Conservation (phyloP, 176 grass and related monocot species). For the Avena eriantha region DNA sequence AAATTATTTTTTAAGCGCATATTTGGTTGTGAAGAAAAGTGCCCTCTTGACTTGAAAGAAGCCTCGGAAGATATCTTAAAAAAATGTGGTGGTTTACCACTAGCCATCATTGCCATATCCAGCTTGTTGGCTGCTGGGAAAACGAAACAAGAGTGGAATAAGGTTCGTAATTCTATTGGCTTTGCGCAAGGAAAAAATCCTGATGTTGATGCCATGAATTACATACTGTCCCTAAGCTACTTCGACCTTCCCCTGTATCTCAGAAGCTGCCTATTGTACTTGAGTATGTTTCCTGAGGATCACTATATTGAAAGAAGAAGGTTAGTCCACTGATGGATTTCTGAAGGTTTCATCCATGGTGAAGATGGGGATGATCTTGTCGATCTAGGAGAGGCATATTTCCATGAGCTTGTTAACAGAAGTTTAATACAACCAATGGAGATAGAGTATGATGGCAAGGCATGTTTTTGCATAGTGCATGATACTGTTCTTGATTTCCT, state of each 20-base stretch:
- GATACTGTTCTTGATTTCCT: background rate
- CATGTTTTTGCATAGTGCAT: background rate
- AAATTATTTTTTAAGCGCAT: background rate
- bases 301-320: background rate
- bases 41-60: background rate
- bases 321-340: constrained; percentile 1
- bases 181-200: background rate
- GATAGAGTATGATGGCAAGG: background rate
- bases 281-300: background rate
- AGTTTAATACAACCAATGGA: background rate
- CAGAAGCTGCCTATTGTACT: background rate
- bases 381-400: background rate
- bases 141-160: background rate
- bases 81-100: background rate
- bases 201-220: background rate
- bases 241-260: background rate
- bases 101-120: background rate
- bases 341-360: background rate
- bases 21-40: background rate
- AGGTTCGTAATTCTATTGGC: background rate
- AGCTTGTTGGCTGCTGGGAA: background rate
- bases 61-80: background rate
- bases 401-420: constrained; percentile 9
- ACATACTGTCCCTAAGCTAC: background rate
- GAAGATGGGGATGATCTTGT: background rate